A percentile compares a stretch with the other conserved stretches of the same genome.
phyloP scores from a whole-genome alignment of 495 filamentous ascomycete genomes.

The Daldinia decipiens region DNA sequence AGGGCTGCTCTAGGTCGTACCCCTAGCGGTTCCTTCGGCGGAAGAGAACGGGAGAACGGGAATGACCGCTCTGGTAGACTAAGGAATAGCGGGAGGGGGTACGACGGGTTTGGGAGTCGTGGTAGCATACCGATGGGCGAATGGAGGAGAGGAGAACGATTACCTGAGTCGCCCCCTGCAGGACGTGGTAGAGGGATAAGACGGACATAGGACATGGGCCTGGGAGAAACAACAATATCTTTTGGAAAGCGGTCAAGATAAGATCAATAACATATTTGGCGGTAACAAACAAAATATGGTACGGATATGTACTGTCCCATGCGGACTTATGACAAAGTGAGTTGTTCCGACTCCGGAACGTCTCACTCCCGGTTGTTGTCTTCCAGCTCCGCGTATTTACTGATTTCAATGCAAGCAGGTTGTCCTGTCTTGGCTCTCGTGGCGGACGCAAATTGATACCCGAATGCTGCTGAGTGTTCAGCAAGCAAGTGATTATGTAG shows the following conservation, averaged over 20 bases:
- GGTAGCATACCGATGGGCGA: constrained; percentile 62
- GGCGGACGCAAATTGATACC: constrained; percentile 11
- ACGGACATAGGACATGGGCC: constrained; percentile 42
- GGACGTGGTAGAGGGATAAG: constrained; percentile 47
- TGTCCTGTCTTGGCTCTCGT: neutral
- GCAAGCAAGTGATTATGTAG: constrained; percentile 3
- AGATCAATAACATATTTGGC: constrained; percentile 2
- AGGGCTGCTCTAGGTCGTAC: constrained; percentile 53
- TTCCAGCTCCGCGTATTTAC: constrained; percentile 1
- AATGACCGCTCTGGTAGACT: constrained; percentile 40
- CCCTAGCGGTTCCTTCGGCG: constrained; percentile 48
- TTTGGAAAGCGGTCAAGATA: neutral
- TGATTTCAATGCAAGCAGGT: constrained; percentile 9
- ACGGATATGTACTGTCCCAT: constrained; percentile 10
- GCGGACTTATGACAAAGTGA: constrained; percentile 27
- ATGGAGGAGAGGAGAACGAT: constrained; percentile 68
- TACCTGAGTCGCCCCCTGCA: constrained; percentile 55
- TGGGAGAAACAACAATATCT: constrained; percentile 23
- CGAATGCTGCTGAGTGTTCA: constrained; percentile 8
- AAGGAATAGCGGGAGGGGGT: constrained; percentile 48
- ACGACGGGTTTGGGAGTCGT: constrained; percentile 38
- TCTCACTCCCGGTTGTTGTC: neutral
- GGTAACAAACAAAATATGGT: constrained; percentile 20
- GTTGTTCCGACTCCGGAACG: constrained; percentile 1
- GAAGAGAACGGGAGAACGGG: constrained; percentile 42